Percentiles rank a stretch among this genome's conserved stretches.
These are phyloP conservation scores for Phaffia rhodozyma DNA, from an alignment of 1,284 basidiomycete genomes.

Conservation along the genomic window DNA sequence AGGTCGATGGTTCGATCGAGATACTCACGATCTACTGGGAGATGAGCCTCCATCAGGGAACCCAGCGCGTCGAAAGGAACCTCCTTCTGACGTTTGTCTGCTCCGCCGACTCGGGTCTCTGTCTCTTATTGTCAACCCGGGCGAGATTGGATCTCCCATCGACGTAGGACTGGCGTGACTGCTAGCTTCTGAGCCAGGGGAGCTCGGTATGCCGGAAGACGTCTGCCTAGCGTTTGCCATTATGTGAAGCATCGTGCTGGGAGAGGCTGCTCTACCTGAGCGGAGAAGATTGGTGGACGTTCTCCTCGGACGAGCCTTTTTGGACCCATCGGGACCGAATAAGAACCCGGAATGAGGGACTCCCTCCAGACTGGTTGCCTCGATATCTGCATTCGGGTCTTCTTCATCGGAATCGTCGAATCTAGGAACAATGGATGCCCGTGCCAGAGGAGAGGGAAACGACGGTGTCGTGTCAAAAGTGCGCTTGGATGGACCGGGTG, in stretches of 20 bases:
- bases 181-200: no score
- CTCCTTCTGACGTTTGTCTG: neutral
- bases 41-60: neutral
- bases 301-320: neutral
- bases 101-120: no score
- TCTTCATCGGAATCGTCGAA: constrained; percentile 19
- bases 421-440: constrained; percentile 20
- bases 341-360: neutral
- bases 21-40: neutral
- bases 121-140: no score
- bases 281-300: constrained; percentile 5
- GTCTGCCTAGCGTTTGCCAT: no score
- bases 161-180: no score
- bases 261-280: neutral
- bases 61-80: constrained; percentile 7
- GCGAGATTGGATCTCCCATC: no score
- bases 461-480: constrained; percentile 33
- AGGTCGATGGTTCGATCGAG: no score
- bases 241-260: neutral
- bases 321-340: neutral
- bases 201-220: no score
- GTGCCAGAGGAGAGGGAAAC: constrained; percentile 31
- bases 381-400: constrained; percentile 10
- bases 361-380: neutral
- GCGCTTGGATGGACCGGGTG: constrained; percentile 14